A percentile compares a stretch with the other conserved stretches of the same genome.
Conservation (phyloP, 306 rosid genomes). For the Abrus precatorius region DNA sequence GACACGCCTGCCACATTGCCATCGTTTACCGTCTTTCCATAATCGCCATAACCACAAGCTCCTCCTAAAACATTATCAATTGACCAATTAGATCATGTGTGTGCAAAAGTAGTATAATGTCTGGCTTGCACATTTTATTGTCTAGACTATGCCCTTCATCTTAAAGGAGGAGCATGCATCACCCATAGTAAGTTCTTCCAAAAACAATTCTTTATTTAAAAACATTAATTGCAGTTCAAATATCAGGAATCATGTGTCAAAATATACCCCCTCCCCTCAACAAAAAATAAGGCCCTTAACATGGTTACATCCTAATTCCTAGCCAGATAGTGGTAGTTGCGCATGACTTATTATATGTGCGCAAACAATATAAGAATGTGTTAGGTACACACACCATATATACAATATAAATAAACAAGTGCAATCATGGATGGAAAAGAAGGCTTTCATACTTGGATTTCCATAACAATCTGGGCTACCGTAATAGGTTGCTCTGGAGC, state of each 20-base stretch:
- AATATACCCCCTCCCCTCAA: no score
- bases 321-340: no score
- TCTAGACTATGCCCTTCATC: background rate
- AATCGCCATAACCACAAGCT: conserved; percentile 92
- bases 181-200: background rate
- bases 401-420: background rate
- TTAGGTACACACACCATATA: background rate
- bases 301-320: no score
- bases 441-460: conserved; percentile 63
- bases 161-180: conserved; percentile 10
- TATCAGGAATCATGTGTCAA: no score
- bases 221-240: no score
- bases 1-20: conserved; percentile 87
- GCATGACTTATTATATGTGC: no score
- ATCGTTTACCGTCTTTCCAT: conserved; percentile 75
- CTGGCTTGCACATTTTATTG: background rate
- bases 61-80: conserved; percentile 63
- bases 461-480: conserved; percentile 95
- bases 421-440: conserved; percentile 1
- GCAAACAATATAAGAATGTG: background rate
- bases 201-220: background rate
- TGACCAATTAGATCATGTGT: background rate
- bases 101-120: conserved; percentile 1
- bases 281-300: no score
- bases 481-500: conserved; percentile 87